Evolutionary conservation across 768 basidiomycete genomes (phyloP).

Genomic region (Amanita pallidorosea): DNA sequence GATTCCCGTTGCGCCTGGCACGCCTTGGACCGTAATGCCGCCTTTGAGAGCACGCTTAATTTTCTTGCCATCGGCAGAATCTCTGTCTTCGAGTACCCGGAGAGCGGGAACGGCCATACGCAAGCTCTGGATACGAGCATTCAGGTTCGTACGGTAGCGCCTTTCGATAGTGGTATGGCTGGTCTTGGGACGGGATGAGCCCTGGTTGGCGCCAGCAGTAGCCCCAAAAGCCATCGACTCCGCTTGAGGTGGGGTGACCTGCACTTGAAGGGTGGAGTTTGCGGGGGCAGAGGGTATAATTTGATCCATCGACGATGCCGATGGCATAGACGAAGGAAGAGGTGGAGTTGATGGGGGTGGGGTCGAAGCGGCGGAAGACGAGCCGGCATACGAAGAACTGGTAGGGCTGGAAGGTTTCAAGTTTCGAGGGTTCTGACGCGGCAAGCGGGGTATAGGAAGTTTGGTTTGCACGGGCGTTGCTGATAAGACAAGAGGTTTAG

Average conservation of each 20-base stretch:
- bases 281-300: conserved; percentile 6
- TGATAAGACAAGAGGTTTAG: conserved; percentile 4
- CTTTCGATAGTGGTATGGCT: conserved; percentile 87
- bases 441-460: conserved; percentile 28
- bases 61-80: conserved; percentile 32
- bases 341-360: conserved; percentile 17
- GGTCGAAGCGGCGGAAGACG: conserved; percentile 30
- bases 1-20: conserved; percentile 15
- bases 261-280: background rate
- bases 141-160: conserved; percentile 81
- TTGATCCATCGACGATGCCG: background rate
- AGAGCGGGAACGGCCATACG: conserved; percentile 77
- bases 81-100: conserved; percentile 61
- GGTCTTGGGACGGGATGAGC: conserved; percentile 55
- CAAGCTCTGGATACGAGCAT: conserved; percentile 74
- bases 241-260: background rate
- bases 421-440: conserved; percentile 15
- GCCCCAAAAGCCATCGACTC: background rate
- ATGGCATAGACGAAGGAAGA: conserved; percentile 1
- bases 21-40: conserved; percentile 24
- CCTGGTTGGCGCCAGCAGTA: background rate
- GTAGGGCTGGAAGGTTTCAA: conserved; percentile 18
- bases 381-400: conserved; percentile 32
- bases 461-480: conserved; percentile 18
- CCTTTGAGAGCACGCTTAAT: conserved; percentile 36